Evolutionary conservation across 2,329 filamentous ascomycete genomes (phyloP), one percentile per base, ranked within the genome.

Genomic region (Cadophora sp.): DNA sequence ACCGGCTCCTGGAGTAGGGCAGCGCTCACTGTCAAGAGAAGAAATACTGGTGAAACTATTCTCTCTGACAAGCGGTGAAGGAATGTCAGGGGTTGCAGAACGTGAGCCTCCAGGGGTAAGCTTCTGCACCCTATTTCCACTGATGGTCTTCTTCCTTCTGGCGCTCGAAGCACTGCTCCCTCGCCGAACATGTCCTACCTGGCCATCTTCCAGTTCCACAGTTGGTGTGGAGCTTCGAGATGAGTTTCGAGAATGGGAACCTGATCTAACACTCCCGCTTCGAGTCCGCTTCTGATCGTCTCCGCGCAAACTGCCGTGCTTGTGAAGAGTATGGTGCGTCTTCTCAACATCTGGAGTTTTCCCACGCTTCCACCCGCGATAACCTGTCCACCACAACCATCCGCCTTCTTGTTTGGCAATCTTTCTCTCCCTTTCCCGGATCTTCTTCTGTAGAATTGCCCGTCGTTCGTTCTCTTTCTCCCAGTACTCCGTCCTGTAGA

Each of bases 401-500:
- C 91, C 87, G 63, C 91, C 89, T 69, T 90, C 84, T 74, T 89
- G 83, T 75, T 87, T 89, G 14, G 91, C 89, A 48, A 92, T 81
- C 69, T 91, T 88, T 22, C 86, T 85, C 74, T 94, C 90, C 37
- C 87, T 86, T 62, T 89, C 86, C 70, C 89, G 87, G 61, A 97
- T 82, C 76, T 92, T 92, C 53, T 85, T 77, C 51, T 93, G 86
- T 27, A 97, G 83, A 67, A 92, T 82, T 2, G 91, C 87, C 14
- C 96, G 89, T 1, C 95, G 90, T 79, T 97, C 93, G 77, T 99
- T 99, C 79, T 99, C 96, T 69, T 90, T 90, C 75, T 97, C 95
- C 96, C 96, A 99, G 80, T 97, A 99, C 69, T 97, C 94, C 40
- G 91, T 90, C 64, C 96, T 87, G 80, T 97, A 99, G 19, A 95